These are phyloP conservation scores for Hypoxylon sp. DNA, from an alignment of 2,329 filamentous ascomycete species.

Conservation along the genomic window DNA sequence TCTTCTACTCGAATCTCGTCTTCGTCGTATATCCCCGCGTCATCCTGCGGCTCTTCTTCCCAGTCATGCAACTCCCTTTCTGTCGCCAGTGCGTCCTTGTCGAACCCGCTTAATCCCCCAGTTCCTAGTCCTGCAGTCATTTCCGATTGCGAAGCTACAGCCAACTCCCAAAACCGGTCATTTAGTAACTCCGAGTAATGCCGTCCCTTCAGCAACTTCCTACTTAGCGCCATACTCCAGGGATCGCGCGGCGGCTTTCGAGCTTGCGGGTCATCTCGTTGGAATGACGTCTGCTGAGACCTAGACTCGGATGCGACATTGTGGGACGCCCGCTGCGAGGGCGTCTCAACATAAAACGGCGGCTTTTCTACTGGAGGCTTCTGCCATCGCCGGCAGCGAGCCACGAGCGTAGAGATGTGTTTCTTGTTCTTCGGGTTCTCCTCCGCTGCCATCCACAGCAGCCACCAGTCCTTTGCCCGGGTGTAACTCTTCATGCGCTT, in stretches of 20 bases:
- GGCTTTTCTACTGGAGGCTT: constrained; percentile 31
- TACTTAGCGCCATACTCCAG: constrained; percentile 22
- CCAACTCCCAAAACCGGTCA: constrained; percentile 26
- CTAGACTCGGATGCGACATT: constrained; percentile 4
- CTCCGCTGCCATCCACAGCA: constrained; percentile 42
- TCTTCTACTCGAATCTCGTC: constrained; percentile 6
- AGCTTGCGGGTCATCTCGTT: not conserved
- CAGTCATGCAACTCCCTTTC: not conserved
- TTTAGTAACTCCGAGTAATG: constrained; percentile 26
- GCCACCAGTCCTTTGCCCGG: constrained; percentile 46
- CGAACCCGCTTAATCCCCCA: not conserved
- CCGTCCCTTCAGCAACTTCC: constrained; percentile 27
- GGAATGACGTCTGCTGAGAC: constrained; percentile 5
- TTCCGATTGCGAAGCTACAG: constrained; percentile 23
- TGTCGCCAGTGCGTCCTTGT: not conserved
- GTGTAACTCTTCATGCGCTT: constrained; percentile 35
- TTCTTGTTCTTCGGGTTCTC: constrained; percentile 11
- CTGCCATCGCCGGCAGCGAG: constrained; percentile 42
- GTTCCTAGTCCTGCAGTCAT: constrained; percentile 5
- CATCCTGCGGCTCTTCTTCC: not conserved
- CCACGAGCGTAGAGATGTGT: constrained; percentile 31
- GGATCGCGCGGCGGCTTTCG: constrained; percentile 1
- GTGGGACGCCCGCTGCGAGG: not conserved
- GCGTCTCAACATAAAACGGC: constrained; percentile 19
- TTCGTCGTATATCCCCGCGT: not conserved